A percentile compares a stretch with the other conserved stretches of the same genome.
phyloP scores from a whole-genome alignment of 169 alveolate species.

The Cystoisospora suis region DNA sequence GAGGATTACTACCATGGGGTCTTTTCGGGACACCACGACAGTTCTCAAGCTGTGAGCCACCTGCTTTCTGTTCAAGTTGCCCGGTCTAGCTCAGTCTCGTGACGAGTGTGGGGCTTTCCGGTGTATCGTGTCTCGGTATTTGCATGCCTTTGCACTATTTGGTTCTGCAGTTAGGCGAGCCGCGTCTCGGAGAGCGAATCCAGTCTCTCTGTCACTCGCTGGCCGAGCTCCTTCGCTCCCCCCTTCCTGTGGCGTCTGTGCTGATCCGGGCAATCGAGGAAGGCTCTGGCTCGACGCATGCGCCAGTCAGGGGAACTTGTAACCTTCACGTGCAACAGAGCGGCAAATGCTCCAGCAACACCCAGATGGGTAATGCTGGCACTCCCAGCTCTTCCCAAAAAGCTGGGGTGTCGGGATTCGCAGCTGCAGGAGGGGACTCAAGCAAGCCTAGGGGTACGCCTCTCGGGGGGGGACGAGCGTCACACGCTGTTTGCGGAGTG shows the following conservation, averaged over 20 bases:
- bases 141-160: background rate
- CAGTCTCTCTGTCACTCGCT: background rate
- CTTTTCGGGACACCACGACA: too few relatives aligned
- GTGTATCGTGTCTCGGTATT: too few relatives aligned
- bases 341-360: constrained; percentile 16
- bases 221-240: background rate
- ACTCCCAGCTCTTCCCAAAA: too few relatives aligned
- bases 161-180: background rate
- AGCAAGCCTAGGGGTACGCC: constrained; percentile 14
- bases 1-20: too few relatives aligned
- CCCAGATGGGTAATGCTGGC: background rate
- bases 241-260: constrained; percentile 5
- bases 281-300: too few relatives aligned
- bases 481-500: constrained; percentile 50
- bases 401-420: too few relatives aligned
- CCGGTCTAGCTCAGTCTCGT: too few relatives aligned
- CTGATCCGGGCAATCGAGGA: background rate
- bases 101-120: too few relatives aligned
- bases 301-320: too few relatives aligned
- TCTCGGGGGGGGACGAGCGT: constrained; percentile 46
- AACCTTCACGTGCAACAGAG: too few relatives aligned
- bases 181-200: background rate
- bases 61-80: too few relatives aligned
- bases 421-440: constrained; percentile 15
- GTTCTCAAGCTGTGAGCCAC: too few relatives aligned